Base-by-base conservation (phyloP, 2,329 filamentous ascomycete genomes). In the Exophiala bonariae region DNA sequence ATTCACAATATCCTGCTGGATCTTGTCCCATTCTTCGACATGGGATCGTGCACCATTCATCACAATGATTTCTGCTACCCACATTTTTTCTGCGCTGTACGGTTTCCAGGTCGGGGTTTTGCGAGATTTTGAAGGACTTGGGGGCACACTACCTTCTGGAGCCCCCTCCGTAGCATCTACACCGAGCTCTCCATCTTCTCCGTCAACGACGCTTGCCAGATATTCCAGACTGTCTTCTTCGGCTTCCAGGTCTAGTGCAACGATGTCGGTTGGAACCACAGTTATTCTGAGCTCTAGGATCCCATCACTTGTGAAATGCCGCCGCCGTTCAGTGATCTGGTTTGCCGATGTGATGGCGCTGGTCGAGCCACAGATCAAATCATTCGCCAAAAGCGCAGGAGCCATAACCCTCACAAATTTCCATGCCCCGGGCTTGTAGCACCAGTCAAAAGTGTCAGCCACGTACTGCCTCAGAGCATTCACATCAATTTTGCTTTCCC, bases 401-500 rank as follows among this genome's bases (percentile, higher is more conserved):
- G 89, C 86, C 9, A 97, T 71, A 20, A 87, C 85, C 11, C 85
- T 81, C 20, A 96, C 83, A 51, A 96, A 87, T 61, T 96, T 95
- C 61, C 86, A 80, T 13, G 91, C 90, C 1, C 91, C 92, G 41
- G 78, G 78, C 20, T 83, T 79, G 58, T 83, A 86, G 3, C 79
- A 81, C 93, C 93, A 99, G 49, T 91, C 89, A 56, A 99, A 95
- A 0, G 85, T 85, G 54, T 95, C 84, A 1, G 79, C 77, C 0
- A 85, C 80, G 63, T 96, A 96, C 11, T 78, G 76, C 28, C 92
- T 80, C 28, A 99, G 68, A 0, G 80, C 82, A 3, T 71, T 60
- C 10, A 87, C 74, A 56, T 95, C 81, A 14, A 93, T 73, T 1
- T 78, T 71, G 10, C 31, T 40, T n/a, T 51, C 43, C 54, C 56